Percentiles rank a stretch among this genome's conserved stretches.
These are phyloP conservation scores for Ogataea hybrid DNA, from an alignment of 1,139 yeast species.

Conservation along the genomic window DNA sequence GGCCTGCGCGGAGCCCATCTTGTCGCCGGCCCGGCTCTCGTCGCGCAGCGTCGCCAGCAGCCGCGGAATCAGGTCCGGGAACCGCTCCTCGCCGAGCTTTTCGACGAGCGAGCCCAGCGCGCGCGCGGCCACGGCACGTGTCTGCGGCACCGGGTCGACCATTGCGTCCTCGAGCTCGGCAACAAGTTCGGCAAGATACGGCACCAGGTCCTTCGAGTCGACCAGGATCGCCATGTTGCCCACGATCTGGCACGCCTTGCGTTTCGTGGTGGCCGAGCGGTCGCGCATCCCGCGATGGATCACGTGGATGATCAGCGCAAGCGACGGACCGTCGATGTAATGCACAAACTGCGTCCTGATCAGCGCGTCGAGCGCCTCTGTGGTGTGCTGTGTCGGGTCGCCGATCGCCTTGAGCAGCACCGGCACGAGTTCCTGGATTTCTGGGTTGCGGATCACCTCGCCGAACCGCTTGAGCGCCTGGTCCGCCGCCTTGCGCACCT, in stretches of 20 bases:
- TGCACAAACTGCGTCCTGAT: slow-evolving; percentile 93
- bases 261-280: slow-evolving; percentile 86
- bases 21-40: slow-evolving; percentile 82
- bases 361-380: slow-evolving; percentile 80
- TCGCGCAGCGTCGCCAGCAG: slow-evolving; percentile 76
- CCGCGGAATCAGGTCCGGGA: slow-evolving; percentile 89
- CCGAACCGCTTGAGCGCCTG: slow-evolving; percentile 87
- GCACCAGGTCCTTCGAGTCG: slow-evolving; percentile 79
- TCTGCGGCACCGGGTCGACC: slow-evolving; percentile 98
- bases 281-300: slow-evolving; percentile 95
- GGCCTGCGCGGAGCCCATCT: slow-evolving; percentile 97
- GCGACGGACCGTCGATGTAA: slow-evolving; percentile 96
- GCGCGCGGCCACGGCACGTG: slow-evolving; percentile 96
- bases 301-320: slow-evolving; percentile 92
- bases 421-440: slow-evolving; percentile 91
- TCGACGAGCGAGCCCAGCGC: slow-evolving; percentile 96
- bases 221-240: slow-evolving; percentile 98
- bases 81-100: slow-evolving; percentile 91
- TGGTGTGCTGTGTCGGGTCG: slow-evolving; percentile 90
- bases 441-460: slow-evolving; percentile 96
- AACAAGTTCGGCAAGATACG: slow-evolving; percentile 75
- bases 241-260: slow-evolving; percentile 95
- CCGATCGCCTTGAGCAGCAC: slow-evolving; percentile 87
- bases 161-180: slow-evolving; percentile 86
- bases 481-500: slow-evolving; percentile 94